phyloP scores from a whole-genome alignment of 768 basidiomycete species.

The Mycena crocata region DNA sequence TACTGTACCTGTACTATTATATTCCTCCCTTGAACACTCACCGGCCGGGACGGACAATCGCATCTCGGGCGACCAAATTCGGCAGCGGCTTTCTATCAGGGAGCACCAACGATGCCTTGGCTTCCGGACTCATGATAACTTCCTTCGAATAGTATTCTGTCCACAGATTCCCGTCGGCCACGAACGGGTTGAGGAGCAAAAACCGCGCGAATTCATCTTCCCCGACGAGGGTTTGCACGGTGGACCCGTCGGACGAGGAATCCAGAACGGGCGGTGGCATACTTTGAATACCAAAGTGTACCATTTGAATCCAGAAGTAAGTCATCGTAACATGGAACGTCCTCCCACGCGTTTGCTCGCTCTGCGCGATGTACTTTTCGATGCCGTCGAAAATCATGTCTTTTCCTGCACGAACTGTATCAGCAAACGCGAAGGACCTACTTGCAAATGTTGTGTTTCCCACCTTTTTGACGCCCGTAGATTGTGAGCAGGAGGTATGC shows the following conservation, averaged over 20 bases:
- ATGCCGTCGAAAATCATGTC: constrained; percentile 58
- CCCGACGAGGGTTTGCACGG: neutral
- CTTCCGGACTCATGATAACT: constrained; percentile 54
- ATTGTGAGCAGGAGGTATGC: constrained; percentile 54
- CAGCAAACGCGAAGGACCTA: neutral
- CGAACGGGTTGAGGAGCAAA: constrained; percentile 53
- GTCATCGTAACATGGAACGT: constrained; percentile 62
- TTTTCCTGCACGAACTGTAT: constrained; percentile 46
- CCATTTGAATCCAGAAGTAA: constrained; percentile 63
- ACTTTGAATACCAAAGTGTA: constrained; percentile 58
- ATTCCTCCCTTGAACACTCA: neutral
- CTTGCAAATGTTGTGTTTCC: no score
- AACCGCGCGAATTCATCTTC: constrained; percentile 48
- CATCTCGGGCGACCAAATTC: constrained; percentile 44
- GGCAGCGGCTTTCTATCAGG: constrained; percentile 59
- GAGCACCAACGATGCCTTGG: constrained; percentile 54
- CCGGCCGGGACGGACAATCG: no score
- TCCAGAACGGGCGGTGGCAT: constrained; percentile 33
- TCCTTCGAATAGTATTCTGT: constrained; percentile 56
- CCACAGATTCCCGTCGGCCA: constrained; percentile 56
- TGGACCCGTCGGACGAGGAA: neutral
- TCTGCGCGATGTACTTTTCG: constrained; percentile 52
- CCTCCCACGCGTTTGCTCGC: constrained; percentile 51
- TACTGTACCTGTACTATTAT: neutral
- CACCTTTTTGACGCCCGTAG: constrained; percentile 58